Conservation (phyloP, 164 flowering plant genomes). For the Berberis vulgaris region DNA sequence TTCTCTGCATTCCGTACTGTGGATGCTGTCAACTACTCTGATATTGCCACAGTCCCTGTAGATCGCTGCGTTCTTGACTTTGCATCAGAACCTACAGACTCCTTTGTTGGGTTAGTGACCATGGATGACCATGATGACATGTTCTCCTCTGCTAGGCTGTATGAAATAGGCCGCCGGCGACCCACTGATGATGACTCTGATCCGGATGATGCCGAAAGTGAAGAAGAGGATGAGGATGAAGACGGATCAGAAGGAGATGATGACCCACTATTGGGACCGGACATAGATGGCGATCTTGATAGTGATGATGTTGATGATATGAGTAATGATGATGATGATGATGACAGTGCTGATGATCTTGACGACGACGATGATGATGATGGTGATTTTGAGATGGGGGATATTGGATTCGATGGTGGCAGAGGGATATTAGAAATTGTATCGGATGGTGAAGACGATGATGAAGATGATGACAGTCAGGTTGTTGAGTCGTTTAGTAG, state of each 20-base stretch:
- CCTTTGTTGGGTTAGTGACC: neutral
- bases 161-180: constrained; percentile 79
- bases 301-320: constrained; percentile 20
- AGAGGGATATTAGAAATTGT: no score
- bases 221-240: constrained; percentile 51
- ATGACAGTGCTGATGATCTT: constrained; percentile 36
- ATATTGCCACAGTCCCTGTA: neutral
- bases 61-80: neutral
- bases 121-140: neutral
- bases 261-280: constrained; percentile 37
- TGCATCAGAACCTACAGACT: neutral
- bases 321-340: constrained; percentile 28
- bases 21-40: neutral
- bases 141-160: constrained; percentile 66
- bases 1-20: neutral
- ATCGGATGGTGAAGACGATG: constrained; percentile 30
- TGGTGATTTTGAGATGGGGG: neutral
- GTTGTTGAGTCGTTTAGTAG: constrained; percentile 56
- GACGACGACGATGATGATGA: constrained; percentile 13
- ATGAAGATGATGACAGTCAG: constrained; percentile 51
- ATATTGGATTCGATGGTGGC: no score
- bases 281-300: constrained; percentile 17
- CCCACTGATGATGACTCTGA: constrained; percentile 95
- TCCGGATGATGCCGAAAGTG: constrained; percentile 91
- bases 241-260: constrained; percentile 40